Base-by-base conservation (phyloP, 192 early-diverging fungal genomes). In the Lunasporangiospora selenospora region DNA sequence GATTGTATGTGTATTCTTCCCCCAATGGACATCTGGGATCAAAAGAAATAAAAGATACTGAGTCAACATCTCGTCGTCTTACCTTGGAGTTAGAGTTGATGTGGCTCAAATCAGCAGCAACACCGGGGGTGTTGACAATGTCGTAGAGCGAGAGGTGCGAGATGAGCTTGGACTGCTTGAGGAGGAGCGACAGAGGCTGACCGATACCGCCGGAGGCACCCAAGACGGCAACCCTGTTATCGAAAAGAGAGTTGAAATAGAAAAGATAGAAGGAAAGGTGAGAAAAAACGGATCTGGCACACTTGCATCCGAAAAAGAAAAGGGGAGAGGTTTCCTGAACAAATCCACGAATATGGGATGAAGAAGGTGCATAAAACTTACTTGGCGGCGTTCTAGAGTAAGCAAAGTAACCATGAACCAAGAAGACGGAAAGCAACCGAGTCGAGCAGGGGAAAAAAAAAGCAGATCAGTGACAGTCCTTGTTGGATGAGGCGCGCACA, bases 91-190 rank as follows among this genome's bases (percentile, higher is more conserved):
- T 69, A 57, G 93, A 93, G 80, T 94, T 91, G 65, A 98, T 93
- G 84, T 98, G 96, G 52, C 75, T 78, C 61, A 98, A 84, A 67
- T 98, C 96, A 34, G 94, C 94, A 48, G 94, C 96, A 49, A 98
- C 96, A 76, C 96, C 96, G 46, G 93, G 95, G 15, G 93, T 91
- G 85, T 98, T 97, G 80, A 97, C 95, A 69, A 98, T 94, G 79
- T 98, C 96, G 81, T 93, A 98, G 36, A 98, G 89, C 46, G 92
- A 82, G 26, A 98, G 87, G 64, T 95, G 87, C 36, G 88, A 87
- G 46, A 98, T 90, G 62, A 87, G 83, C 34, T 87, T 77, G 79
- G 95, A 94, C 55, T 92, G 89, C 85, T 97, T 97, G 53, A 96
- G 81, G 49, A 97, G 85, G 33, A 98, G 89, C 51, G 95, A 96